A percentile compares a stretch with the other conserved stretches of the same genome.
These are phyloP conservation scores for Prunus fruticosa DNA, from an alignment of 306 rosid genomes.

Conservation along the genomic window DNA sequence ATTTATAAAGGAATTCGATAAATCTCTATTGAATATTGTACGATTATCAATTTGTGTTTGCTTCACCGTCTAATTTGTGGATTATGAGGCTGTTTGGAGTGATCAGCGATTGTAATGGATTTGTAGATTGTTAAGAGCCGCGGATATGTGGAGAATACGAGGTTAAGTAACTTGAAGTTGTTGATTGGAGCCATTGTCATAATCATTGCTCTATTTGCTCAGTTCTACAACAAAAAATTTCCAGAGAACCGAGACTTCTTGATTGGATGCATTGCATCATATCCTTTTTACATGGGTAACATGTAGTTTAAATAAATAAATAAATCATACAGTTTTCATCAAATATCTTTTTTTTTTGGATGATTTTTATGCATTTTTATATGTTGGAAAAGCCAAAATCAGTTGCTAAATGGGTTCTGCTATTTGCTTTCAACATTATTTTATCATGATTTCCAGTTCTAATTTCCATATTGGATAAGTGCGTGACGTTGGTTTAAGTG, in stretches of 20 bases:
- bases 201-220: conserved; percentile 19
- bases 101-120: background rate
- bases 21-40: background rate
- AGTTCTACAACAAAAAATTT: conserved; percentile 22
- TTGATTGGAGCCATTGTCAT: conserved; percentile 11
- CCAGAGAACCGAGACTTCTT: conserved; percentile 12
- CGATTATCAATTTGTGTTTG: background rate
- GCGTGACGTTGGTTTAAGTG: background rate
- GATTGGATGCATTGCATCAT: conserved; percentile 17
- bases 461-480: background rate
- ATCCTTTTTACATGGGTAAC: background rate
- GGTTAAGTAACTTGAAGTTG: conserved; percentile 14
- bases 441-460: background rate
- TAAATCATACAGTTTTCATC: background rate
- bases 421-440: background rate
- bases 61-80: background rate
- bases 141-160: conserved; percentile 19
- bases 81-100: background rate
- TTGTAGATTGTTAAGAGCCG: conserved; percentile 14
- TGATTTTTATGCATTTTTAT: background rate
- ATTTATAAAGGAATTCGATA: background rate
- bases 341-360: background rate
- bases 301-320: background rate
- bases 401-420: background rate
- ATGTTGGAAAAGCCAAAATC: background rate